Evolutionary conservation across 1,284 basidiomycete genomes (phyloP).

Genomic region (Ustilago bromivora): DNA sequence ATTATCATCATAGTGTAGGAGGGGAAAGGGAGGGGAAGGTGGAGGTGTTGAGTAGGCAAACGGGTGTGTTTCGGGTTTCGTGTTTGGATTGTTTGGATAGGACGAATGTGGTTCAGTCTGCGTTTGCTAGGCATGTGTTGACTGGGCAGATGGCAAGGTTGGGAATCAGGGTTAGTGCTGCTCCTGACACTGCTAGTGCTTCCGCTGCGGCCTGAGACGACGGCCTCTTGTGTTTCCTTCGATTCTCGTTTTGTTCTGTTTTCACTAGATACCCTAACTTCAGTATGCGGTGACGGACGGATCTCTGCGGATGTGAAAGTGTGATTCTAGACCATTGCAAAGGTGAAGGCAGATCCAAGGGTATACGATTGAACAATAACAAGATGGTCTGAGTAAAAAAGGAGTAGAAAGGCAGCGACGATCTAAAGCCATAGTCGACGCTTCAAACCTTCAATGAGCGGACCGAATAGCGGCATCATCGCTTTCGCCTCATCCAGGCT

Average conservation of each 20-base stretch:
- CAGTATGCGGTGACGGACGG: not conserved
- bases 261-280: not conserved
- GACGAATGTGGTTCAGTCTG: constrained; percentile 96
- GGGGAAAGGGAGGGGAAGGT: constrained; percentile 74
- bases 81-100: constrained; percentile 96
- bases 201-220: not conserved
- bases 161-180: constrained; percentile 30
- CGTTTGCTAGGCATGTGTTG: constrained; percentile 85
- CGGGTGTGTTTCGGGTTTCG: constrained; percentile 91
- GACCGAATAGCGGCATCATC: constrained; percentile 54
- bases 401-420: no score
- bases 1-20: constrained; percentile 66
- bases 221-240: not conserved
- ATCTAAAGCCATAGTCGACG: constrained; percentile 60
- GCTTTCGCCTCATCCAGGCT: constrained; percentile 62
- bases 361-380: constrained; percentile 12
- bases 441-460: constrained; percentile 62
- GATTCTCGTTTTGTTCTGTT: not conserved
- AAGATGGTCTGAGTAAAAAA: not conserved
- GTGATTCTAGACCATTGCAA: not conserved
- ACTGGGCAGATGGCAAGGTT: constrained; percentile 74
- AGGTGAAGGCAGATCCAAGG: not conserved
- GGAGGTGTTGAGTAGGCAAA: constrained; percentile 73
- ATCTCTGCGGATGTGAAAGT: not conserved
- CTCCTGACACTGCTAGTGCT: not conserved